Evolutionary conservation across 2,329 filamentous ascomycete species (phyloP).

Genomic region (Aspergillus texensis): DNA sequence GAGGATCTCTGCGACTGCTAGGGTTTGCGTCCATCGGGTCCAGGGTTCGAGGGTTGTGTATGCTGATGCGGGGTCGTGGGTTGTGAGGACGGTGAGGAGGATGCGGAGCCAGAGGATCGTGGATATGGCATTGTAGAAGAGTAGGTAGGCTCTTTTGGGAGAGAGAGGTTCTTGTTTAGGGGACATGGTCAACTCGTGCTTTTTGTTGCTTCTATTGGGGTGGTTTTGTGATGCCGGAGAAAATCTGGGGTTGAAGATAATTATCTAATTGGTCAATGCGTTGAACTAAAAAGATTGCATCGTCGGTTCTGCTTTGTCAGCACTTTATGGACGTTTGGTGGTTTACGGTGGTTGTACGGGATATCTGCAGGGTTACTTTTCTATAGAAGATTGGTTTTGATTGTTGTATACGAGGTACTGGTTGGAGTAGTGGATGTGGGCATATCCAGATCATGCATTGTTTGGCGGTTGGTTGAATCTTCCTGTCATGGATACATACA

Average conservation of each 20-base stretch:
- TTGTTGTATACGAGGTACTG: not conserved
- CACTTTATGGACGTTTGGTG: not conserved
- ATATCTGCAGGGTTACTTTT: no score
- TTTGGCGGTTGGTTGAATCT: not conserved
- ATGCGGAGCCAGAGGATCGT: constrained; percentile 30
- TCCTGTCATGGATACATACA: not conserved
- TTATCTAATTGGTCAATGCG: no score
- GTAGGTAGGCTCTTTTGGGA: constrained; percentile 23
- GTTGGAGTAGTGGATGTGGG: not conserved
- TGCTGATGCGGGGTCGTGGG: constrained; percentile 10
- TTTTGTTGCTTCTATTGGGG: not conserved
- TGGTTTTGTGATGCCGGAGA: not conserved
- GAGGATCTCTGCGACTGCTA: constrained; percentile 29
- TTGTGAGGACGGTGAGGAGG: constrained; percentile 19
- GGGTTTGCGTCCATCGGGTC: constrained; percentile 29
- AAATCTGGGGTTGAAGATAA: not conserved
- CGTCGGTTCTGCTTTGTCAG: not conserved
- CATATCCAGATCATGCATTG: not conserved
- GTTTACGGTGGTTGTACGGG: no score
- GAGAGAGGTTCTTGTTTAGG: not conserved
- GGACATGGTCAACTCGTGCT: not conserved
- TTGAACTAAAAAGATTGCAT: not conserved
- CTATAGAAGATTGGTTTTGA: no score
- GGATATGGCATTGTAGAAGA: constrained; percentile 28
- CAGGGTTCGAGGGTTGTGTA: constrained; percentile 29